Evolutionary conservation across 169 alveolate genomes (phyloP), one percentile per base, ranked within the genome.

Genomic region (Plasmodium reichenowi): DNA sequence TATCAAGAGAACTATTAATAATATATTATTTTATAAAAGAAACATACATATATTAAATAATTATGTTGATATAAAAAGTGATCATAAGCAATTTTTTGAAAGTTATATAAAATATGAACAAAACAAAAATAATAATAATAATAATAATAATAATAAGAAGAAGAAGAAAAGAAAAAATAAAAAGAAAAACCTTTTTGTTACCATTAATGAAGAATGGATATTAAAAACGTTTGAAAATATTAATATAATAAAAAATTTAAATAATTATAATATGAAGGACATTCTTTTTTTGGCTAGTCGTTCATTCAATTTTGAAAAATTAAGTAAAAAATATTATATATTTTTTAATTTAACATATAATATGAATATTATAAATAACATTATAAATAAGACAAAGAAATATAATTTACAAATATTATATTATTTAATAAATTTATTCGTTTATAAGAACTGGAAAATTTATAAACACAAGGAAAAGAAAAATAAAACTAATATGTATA

Each of bases 201-300:
- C 71, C 13, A 64, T 78, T 64, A 64, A 64, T 54, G 78, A 78
- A 71, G 89, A 78, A 66, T 71, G 67, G 50, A 6, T 78, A 20
- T 50, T 64, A 68, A 78, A 78, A n/a, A 78, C 75, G 0, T 29
- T 78, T 20, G 26, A 15, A 3, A 64, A 78, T 50, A 13, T 78
- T 47, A 78, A 52, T 45, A 78, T 78, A 43, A 66, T 78, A 50
- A 66, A 78, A 59, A 47, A 66, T 52, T 15, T 78, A 50, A 78
- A 78, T 45, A 78, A 78, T 70, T 78, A 78, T 52, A 50, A 78
- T 22, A 78, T 47, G 54, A 78, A 59, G 50, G 89, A 78, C 24
- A 59, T 78, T 12, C 78, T 78, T 47, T 78, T 64, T 78, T 75
- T 78, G 47, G 71, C 70, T 15, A 64, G 80, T 58, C 89, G 89